Evolutionary conservation across 768 basidiomycete species (phyloP).

Genomic region (Coprinopsis marcescibilis): DNA sequence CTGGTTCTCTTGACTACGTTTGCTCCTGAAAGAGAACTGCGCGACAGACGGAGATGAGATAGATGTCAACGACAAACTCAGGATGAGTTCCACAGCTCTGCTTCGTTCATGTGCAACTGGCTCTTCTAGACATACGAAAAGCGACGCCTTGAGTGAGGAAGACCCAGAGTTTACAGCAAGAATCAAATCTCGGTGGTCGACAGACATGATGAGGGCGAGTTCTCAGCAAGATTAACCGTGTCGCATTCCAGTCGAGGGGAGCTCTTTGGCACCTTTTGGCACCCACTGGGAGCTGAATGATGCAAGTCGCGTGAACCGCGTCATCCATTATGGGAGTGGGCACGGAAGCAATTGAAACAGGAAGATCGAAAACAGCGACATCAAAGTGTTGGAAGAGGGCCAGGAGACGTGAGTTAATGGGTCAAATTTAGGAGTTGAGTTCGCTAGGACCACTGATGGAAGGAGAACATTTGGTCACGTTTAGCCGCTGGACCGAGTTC

Average conservation of each 20-base stretch:
- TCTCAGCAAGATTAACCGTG: neutral
- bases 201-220: neutral
- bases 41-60: constrained; percentile 51
- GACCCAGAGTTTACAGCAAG: constrained; percentile 78
- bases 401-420: too few relatives aligned
- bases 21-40: constrained; percentile 38
- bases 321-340: too few relatives aligned
- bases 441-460: too few relatives aligned
- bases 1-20: constrained; percentile 11
- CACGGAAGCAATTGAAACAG: too few relatives aligned
- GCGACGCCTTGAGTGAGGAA: constrained; percentile 79
- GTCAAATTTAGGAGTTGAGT: too few relatives aligned
- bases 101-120: constrained; percentile 11
- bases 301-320: too few relatives aligned
- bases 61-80: constrained; percentile 50
- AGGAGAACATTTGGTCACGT: too few relatives aligned
- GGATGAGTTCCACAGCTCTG: constrained; percentile 33
- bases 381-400: too few relatives aligned
- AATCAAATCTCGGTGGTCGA: constrained; percentile 30
- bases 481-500: too few relatives aligned
- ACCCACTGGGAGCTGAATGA: too few relatives aligned
- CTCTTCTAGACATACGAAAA: constrained; percentile 37
- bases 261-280: too few relatives aligned
- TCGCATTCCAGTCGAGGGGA: neutral
- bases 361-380: too few relatives aligned